These are phyloP conservation scores for Russula olivacea DNA, from an alignment of 768 basidiomycete species.

Conservation along the genomic window DNA sequence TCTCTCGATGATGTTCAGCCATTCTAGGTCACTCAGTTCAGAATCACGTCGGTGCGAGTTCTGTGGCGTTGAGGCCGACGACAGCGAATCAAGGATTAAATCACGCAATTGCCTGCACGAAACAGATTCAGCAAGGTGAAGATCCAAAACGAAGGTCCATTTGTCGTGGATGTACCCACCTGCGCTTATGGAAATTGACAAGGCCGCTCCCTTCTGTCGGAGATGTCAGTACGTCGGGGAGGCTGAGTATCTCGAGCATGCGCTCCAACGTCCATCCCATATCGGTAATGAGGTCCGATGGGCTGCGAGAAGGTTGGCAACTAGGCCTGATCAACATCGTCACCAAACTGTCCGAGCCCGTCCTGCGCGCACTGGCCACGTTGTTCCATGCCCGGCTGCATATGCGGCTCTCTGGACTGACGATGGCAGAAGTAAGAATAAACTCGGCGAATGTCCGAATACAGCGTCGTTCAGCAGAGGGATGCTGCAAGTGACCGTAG, in stretches of 20 bases:
- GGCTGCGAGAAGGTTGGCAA: conserved; percentile 38
- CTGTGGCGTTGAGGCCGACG: conserved; percentile 40
- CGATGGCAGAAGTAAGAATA: conserved; percentile 63
- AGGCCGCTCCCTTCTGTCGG: conserved; percentile 49
- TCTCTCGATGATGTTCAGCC: conserved; percentile 69
- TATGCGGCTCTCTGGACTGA: conserved; percentile 74
- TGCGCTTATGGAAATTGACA: conserved; percentile 78
- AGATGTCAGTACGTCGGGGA: conserved; percentile 62
- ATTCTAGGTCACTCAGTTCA: conserved; percentile 64
- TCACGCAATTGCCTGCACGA: conserved; percentile 56
- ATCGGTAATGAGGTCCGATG: conserved; percentile 56
- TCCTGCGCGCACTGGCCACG: conserved; percentile 57
- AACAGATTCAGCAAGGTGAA: conserved; percentile 7
- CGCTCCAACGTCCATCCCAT: conserved; percentile 81
- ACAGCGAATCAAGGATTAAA: conserved; percentile 50
- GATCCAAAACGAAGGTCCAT: conserved; percentile 8
- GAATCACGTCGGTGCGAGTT: conserved; percentile 48
- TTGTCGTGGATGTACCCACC: conserved; percentile 40
- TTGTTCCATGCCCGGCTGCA: conserved; percentile 75
- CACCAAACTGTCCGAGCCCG: conserved; percentile 53
- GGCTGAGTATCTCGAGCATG: conserved; percentile 70
- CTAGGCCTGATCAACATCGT: conserved; percentile 50
- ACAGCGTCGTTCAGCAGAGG: conserved; percentile 52
- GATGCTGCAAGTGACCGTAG: conserved; percentile 31
- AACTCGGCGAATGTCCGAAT: conserved; percentile 79